Evolutionary conservation across 805 yeast genomes (phyloP).

Genomic region (Kazachstania bromeliacearum): DNA sequence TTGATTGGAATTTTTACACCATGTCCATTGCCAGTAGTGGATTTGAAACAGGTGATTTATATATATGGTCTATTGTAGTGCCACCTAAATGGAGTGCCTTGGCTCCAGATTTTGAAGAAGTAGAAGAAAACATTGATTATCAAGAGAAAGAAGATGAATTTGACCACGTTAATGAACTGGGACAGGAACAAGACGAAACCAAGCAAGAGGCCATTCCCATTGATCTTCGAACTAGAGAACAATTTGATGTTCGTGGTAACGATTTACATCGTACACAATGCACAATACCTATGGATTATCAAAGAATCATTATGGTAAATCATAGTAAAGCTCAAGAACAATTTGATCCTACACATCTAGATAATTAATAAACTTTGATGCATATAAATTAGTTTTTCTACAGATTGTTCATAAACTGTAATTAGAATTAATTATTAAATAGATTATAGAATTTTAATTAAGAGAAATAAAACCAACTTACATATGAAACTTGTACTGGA

Average conservation of each 20-base stretch:
- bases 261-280: conserved; percentile 41
- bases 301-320: conserved; percentile 25
- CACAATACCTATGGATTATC: conserved; percentile 45
- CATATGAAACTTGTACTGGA: too few relatives aligned
- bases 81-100: conserved; percentile 95
- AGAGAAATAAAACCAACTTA: too few relatives aligned
- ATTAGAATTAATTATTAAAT: too few relatives aligned
- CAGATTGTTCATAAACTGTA: too few relatives aligned
- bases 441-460: too few relatives aligned
- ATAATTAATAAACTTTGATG: too few relatives aligned
- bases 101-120: conserved; percentile 93
- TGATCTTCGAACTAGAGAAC: conserved; percentile 59
- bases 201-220: conserved; percentile 36
- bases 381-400: too few relatives aligned
- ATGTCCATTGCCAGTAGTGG: conserved; percentile 80
- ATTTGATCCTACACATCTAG: too few relatives aligned
- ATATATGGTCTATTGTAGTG: conserved; percentile 69
- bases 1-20: conserved; percentile 73
- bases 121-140: conserved; percentile 84
- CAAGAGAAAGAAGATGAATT: conserved; percentile 87
- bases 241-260: conserved; percentile 64
- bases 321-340: too few relatives aligned
- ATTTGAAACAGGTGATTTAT: conserved; percentile 71
- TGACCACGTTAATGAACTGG: conserved; percentile 62
- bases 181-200: conserved; percentile 41